These are phyloP conservation scores for Pseudocercospora vitis DNA, from an alignment of 2,329 filamentous ascomycete species.

Conservation along the genomic window DNA sequence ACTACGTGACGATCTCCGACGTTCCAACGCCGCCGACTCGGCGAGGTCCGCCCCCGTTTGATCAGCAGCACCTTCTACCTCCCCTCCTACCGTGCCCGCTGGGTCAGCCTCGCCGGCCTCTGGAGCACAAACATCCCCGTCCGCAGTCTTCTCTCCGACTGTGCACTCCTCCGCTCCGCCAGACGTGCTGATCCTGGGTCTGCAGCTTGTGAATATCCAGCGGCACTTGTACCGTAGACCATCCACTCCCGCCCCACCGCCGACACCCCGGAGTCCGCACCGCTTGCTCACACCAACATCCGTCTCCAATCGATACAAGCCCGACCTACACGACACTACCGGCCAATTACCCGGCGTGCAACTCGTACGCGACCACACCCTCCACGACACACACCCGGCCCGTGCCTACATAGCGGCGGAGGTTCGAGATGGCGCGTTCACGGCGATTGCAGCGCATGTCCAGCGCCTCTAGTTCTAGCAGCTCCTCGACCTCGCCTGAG, in stretches of 20 bases:
- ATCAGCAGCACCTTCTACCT: conserved; percentile 1
- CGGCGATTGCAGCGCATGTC: conserved; percentile 33
- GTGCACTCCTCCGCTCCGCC: not conserved
- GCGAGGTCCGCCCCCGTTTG: not conserved
- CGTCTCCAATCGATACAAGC: not conserved
- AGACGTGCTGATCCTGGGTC: not conserved
- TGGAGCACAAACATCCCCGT: conserved; percentile 5
- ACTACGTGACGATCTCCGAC: not conserved
- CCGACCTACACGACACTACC: not conserved
- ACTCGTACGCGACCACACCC: conserved; percentile 1
- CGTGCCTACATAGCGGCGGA: not conserved
- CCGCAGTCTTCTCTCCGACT: not conserved
- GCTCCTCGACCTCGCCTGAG: conserved; percentile 72
- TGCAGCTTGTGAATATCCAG: not conserved
- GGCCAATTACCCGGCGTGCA: not conserved
- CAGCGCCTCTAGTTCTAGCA: conserved; percentile 48
- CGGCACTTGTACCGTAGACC: not conserved
- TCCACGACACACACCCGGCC: not conserved
- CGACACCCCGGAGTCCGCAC: not conserved
- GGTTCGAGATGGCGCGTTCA: conserved; percentile 31
- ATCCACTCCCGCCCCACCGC: not conserved
- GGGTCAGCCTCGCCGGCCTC: conserved; percentile 5
- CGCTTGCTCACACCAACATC: not conserved
- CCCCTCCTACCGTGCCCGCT: not conserved
- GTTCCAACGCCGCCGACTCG: conserved; percentile 5